Evolutionary conservation across 148 eudicot species (phyloP).

Genomic region (Dysphania ambrosioides): DNA sequence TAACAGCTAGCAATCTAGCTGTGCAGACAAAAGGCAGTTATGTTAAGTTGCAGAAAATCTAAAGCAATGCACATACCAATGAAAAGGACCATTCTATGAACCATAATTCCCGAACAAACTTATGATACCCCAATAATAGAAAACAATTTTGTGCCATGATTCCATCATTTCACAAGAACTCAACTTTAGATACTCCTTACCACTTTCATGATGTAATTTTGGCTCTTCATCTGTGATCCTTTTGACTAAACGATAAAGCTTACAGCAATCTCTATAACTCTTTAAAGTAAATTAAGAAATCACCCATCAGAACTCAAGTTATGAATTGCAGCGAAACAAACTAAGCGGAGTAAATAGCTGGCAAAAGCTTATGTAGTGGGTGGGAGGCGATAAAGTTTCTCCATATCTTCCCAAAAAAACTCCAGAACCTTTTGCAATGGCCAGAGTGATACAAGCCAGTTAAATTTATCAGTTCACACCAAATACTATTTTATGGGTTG

Average conservation of each 20-base stretch:
- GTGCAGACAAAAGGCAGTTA: no score
- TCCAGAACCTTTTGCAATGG: background rate
- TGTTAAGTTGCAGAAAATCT: background rate
- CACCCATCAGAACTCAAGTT: background rate
- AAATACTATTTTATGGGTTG: background rate
- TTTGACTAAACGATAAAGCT: background rate
- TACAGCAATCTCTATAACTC: background rate
- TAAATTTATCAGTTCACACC: background rate
- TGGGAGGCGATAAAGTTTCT: no score
- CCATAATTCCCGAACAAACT: background rate
- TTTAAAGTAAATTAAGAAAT: background rate
- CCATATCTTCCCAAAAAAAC: background rate
- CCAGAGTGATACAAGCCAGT: background rate
- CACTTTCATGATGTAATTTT: background rate
- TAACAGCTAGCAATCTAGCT: background rate
- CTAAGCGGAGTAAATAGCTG: no score
- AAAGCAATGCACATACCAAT: background rate
- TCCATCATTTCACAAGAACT: background rate
- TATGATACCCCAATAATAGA: background rate
- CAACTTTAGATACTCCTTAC: background rate
- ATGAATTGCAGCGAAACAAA: background rate
- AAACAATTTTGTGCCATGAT: background rate
- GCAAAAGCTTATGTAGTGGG: no score
- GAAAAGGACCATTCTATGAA: background rate
- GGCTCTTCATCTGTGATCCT: background rate